A percentile compares a stretch with the other conserved stretches of the same genome.
Conservation (phyloP, 2,329 filamentous ascomycete genomes). For the Trichoderma atrobrunneum region DNA sequence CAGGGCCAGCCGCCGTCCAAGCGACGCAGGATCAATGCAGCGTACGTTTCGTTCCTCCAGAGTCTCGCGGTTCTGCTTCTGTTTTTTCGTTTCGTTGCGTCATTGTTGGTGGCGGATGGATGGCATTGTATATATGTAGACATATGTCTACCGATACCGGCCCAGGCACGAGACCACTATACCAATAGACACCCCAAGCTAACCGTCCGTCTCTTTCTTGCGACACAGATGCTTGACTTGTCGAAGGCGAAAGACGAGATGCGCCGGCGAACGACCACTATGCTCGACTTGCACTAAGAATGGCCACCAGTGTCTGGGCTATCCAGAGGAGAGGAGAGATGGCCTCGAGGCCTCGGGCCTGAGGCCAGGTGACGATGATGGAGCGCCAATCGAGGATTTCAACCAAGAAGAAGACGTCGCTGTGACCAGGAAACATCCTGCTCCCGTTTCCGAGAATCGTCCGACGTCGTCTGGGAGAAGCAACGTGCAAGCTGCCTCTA, state of each 20-base stretch:
- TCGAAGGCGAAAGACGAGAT: constrained; percentile 72
- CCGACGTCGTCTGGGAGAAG: constrained; percentile 3
- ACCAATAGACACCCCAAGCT: not conserved
- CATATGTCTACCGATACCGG: not conserved
- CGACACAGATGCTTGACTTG: constrained; percentile 63
- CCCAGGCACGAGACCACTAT: not conserved
- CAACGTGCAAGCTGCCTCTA: not conserved
- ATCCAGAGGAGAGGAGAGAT: constrained; percentile 55
- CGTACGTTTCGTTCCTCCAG: constrained; percentile 49
- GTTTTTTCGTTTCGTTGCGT: not conserved
- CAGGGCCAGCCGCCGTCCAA: constrained; percentile 79
- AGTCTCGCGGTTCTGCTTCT: not conserved
- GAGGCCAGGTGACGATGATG: constrained; percentile 25
- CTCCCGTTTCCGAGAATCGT: not conserved
- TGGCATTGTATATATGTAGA: not conserved
- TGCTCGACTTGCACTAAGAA: constrained; percentile 73
- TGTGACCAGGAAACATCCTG: not conserved
- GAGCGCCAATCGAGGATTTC: constrained; percentile 9
- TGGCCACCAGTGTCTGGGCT: constrained; percentile 66
- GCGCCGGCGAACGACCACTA: constrained; percentile 67
- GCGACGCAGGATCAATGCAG: constrained; percentile 73
- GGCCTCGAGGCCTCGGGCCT: constrained; percentile 25
- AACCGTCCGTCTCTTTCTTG: not conserved
- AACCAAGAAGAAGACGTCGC: constrained; percentile 10
- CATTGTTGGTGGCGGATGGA: not conserved